These are phyloP conservation scores for Tuber umbilicatum DNA, from an alignment of 495 filamentous ascomycete species.

Conservation along the genomic window DNA sequence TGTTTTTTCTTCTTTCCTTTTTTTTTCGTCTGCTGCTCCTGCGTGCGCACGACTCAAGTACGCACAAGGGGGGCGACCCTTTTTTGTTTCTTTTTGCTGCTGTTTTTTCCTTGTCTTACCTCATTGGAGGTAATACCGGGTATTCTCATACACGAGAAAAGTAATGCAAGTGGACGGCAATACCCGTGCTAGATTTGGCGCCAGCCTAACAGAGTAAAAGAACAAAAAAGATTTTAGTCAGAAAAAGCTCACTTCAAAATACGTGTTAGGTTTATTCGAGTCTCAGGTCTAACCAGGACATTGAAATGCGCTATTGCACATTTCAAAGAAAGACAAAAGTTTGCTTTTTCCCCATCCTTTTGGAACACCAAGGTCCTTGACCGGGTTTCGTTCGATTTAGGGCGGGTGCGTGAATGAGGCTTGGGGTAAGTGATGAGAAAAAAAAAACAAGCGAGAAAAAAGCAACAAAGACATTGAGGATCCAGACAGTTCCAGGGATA, in stretches of 20 bases:
- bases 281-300: neutral
- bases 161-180: conserved; percentile 93
- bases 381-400: conserved; percentile 2
- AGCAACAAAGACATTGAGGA: neutral
- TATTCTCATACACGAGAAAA: conserved; percentile 97
- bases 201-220: conserved; percentile 46
- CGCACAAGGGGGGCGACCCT: conserved; percentile 1
- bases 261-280: neutral
- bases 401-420: neutral
- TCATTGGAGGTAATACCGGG: conserved; percentile 59
- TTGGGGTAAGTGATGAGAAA: conserved; percentile 15
- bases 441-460: conserved; percentile 10
- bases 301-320: neutral
- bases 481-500: neutral
- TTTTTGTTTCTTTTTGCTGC: neutral
- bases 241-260: neutral
- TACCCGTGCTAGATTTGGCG: conserved; percentile 80
- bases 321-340: neutral
- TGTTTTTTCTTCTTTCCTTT: neutral
- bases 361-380: neutral
- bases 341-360: neutral
- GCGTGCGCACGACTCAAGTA: neutral
- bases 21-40: neutral
- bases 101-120: conserved; percentile 27
- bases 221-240: neutral